Conservation (phyloP, 2,329 filamentous ascomycete genomes). For the Fusarium vanettenii region DNA sequence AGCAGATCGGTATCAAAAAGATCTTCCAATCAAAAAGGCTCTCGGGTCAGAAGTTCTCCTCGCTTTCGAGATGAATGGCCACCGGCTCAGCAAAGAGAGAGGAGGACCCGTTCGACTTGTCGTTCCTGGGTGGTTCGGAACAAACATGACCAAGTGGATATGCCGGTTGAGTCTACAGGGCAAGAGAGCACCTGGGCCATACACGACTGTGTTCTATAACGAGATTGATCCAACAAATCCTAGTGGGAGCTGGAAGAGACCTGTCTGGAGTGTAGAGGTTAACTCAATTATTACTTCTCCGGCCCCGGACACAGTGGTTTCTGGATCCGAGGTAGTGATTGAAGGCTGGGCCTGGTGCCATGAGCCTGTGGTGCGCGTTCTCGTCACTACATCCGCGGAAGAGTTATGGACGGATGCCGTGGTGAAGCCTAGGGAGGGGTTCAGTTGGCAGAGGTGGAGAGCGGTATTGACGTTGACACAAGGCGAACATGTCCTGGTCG, state of each 20-base stretch:
- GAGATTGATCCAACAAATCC: constrained; percentile 5
- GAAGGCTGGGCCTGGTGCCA: constrained; percentile 1
- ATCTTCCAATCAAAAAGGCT: neutral
- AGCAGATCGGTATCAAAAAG: constrained; percentile 18
- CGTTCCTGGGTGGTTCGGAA: constrained; percentile 22
- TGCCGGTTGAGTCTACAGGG: neutral
- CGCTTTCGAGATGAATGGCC: neutral
- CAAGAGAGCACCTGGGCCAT: neutral
- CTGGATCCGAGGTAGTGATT: neutral
- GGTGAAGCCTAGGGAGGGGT: neutral
- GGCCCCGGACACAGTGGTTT: neutral
- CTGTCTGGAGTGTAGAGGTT: constrained; percentile 18
- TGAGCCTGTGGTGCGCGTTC: neutral
- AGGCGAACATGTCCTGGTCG: neutral
- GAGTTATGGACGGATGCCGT: neutral
- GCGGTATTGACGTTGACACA: neutral
- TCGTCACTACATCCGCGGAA: neutral
- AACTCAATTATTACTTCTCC: constrained; percentile 21
- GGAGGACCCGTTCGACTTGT: constrained; percentile 15
- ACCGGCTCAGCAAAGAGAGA: constrained; percentile 1
- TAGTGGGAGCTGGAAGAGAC: neutral
- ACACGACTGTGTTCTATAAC: constrained; percentile 6
- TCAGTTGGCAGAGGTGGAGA: neutral
- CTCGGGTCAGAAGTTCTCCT: neutral
- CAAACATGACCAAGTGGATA: constrained; percentile 24